Evolutionary conservation across 306 rosid species (phyloP).

Genomic region (Sechiopsis laciniata): DNA sequence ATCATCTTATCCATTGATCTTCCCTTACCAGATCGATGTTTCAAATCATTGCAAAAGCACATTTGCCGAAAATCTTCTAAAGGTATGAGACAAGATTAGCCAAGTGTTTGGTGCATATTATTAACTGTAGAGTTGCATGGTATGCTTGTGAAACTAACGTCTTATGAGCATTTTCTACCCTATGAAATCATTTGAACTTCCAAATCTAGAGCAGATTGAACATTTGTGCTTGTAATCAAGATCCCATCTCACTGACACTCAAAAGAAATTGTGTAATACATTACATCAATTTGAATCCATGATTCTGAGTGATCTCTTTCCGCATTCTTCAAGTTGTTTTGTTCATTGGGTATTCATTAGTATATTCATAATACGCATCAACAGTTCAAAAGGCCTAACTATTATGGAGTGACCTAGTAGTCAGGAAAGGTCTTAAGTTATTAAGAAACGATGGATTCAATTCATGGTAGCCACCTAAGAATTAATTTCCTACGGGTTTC

Average conservation of each 20-base stretch:
- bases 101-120: background rate
- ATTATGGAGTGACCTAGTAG: too few species aligned
- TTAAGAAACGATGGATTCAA: too few species aligned
- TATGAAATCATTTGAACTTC: background rate
- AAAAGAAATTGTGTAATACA: background rate
- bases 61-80: slow-evolving; percentile 77
- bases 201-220: background rate
- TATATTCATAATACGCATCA: background rate
- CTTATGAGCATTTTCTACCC: slow-evolving; percentile 20
- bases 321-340: background rate
- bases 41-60: slow-evolving; percentile 41
- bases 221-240: background rate
- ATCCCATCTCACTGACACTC: background rate
- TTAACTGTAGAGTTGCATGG: background rate
- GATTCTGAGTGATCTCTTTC: background rate
- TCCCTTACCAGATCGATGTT: slow-evolving; percentile 44
- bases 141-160: background rate
- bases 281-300: background rate
- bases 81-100: slow-evolving; percentile 43
- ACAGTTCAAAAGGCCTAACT: background rate
- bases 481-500: too few species aligned
- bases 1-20: background rate
- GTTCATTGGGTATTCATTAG: background rate
- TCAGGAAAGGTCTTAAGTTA: too few species aligned
- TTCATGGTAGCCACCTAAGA: too few species aligned